phyloP scores from a whole-genome alignment of 768 basidiomycete genomes.

The Psilocybe cubensis region DNA sequence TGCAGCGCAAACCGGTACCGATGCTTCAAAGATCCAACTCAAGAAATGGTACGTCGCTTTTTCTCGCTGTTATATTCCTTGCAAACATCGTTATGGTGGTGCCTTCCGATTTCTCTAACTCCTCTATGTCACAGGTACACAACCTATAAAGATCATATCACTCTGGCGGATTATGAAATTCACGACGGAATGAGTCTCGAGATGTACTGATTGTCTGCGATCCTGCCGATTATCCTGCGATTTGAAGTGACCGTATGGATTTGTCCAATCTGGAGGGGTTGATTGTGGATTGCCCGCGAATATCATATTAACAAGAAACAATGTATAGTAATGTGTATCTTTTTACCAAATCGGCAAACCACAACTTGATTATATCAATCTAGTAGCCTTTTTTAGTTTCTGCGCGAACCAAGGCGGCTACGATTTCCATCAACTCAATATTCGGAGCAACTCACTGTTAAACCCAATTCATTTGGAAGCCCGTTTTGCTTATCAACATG shows the following conservation, averaged over 20 bases:
- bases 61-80: not conserved
- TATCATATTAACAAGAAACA: not conserved
- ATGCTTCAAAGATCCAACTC: conserved; percentile 81
- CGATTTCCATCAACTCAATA: not conserved
- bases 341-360: not conserved
- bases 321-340: conserved; percentile 1
- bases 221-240: not conserved
- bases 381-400: not conserved
- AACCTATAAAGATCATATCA: conserved; percentile 96
- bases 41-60: conserved; percentile 86
- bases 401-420: not conserved
- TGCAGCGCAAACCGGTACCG: conserved; percentile 94
- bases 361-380: not conserved
- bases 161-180: conserved; percentile 90
- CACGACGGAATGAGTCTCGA: conserved; percentile 93
- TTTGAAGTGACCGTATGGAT: not conserved
- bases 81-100: not conserved
- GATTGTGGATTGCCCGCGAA: not conserved
- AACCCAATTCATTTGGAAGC: not conserved
- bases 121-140: conserved; percentile 68
- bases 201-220: conserved; percentile 64
- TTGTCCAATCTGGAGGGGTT: not conserved
- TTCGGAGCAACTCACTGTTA: not conserved
- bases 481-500: not conserved
- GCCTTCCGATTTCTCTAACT: not conserved